Evolutionary conservation across 2,329 filamentous ascomycete genomes (phyloP).

Genomic region (Endothia cerciana): DNA sequence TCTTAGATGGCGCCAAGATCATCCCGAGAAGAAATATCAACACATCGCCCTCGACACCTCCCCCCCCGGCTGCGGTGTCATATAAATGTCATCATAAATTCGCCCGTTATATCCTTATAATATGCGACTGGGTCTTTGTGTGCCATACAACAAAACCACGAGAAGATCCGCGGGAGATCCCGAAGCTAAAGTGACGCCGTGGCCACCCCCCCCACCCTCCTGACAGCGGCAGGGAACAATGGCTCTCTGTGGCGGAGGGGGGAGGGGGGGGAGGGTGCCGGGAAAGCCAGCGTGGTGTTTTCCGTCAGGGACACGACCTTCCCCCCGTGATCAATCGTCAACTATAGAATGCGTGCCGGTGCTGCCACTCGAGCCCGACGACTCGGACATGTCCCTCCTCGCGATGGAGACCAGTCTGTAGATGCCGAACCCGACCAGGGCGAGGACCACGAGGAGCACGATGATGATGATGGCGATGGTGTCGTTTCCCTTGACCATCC

Average conservation of each 20-base stretch:
- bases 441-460: constrained; percentile 65
- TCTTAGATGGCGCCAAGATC: constrained; percentile 1
- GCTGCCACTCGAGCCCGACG: constrained; percentile 32
- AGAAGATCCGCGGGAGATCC: neutral
- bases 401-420: constrained; percentile 62
- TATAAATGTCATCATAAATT: neutral
- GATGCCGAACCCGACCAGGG: constrained; percentile 65
- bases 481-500: constrained; percentile 67
- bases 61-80: neutral
- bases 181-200: neutral
- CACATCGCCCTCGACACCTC: neutral
- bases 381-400: constrained; percentile 47
- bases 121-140: neutral
- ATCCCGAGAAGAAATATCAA: neutral
- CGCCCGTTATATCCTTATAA: neutral
- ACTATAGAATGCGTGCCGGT: constrained; percentile 24
- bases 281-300: too few relatives aligned
- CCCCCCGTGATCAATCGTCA: constrained; percentile 5
- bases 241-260: too few relatives aligned
- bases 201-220: too few relatives aligned
- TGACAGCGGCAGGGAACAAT: neutral
- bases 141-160: neutral
- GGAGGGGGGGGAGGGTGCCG: too few relatives aligned
- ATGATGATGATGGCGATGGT: constrained; percentile 72
- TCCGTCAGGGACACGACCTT: neutral